Base-by-base conservation (phyloP, 306 rosid genomes). In the Cicer yamashitae region DNA sequence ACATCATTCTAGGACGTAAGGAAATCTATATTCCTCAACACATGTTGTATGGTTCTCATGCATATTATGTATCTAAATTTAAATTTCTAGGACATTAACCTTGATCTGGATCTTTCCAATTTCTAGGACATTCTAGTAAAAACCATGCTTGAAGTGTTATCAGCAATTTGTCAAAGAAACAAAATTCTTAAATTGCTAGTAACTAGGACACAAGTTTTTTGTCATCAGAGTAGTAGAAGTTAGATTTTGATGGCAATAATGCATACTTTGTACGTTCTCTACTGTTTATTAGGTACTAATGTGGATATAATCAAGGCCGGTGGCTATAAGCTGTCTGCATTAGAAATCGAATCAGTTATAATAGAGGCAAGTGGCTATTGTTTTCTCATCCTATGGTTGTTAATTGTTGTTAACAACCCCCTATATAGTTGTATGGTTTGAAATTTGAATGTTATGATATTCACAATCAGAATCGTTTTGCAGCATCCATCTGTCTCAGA, bases 241-340 rank as follows among this genome's bases (percentile, higher is more conserved):
- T 81, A 53, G 20, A 76, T 77, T 39, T 15, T 57, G 69, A 30
- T 40, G 67, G 67, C 2, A 54, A 71, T 53, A 22, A 18, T 53
- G 30, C 53, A 59, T 60, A 14, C 22, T 37, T 25, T 62, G 48
- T 15, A 46, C 40, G 61, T 11, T 64, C 3, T 74, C 58, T 61
- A 46, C 60, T 59, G 45, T 79, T 75, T 79, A 64, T 87, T 86
- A 94, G 98, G 98, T 80, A 86, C 91, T 58, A 94, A 76, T 64
- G 97, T 89, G 3, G 97, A 90, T 86, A 89, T 94, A 61, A 90
- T 94, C 92, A 94, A 94, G 89, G 96, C 87, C 25, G 98, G 98
- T 62, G 97, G 97, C 58, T 91, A 86, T 86, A 94, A 94, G 78
- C 82, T 91, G 74, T 94, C 97, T 51, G 97, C 96, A 9, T 81